Base-by-base conservation (phyloP, 768 basidiomycete species). In the Ephemerocybe angulata region DNA sequence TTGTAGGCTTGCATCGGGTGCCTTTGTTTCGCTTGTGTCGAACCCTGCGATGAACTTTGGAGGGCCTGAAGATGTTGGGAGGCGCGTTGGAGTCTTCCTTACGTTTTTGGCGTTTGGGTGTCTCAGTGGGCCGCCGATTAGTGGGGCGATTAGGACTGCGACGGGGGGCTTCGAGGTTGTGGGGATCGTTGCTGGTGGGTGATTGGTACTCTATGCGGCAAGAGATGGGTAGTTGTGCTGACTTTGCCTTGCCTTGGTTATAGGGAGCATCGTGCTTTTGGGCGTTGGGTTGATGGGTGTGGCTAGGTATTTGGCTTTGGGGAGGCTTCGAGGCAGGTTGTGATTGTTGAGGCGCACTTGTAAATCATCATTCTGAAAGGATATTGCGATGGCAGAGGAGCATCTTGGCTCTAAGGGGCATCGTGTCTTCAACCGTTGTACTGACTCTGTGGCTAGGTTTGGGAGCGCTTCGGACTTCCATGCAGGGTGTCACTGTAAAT, bases 41-140 rank as follows among this genome's bases (percentile, higher is more conserved):
- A 75, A 77, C 17, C 87, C 88, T 1, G 74, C 82, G 30, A 79
- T 87, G 60, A 72, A 78, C 10, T 75, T 90, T 66, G 88, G 88
- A 0, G 74, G 75, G 0, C 73, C 76, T 1, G 70, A 70, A 3
- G 87, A 90, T 52, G 76, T 87, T 0, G 88, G 88, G 3, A 73
- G 84, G 24, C 73, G 88, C 15, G 70, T 79, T 0, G 88, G 88
- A 5, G 82, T 88, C 75, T 81, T 80, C 56, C 72, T 85, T 66
- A 85, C 78, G 28, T 74, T 86, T 48, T 54, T 82, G 22, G 76
- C 87, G 0, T 35, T 88, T 17, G 86, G 86, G 7, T 85, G 84
- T 0, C 71, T 90, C 3, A 76, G 75, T 0, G 88, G 88, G 0
- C 86, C 87, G 2, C 88, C 88, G 0, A 85, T 89, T 56, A 86